phyloP scores from a whole-genome alignment of 371 early-diverging fungal species.

The Mucor saturninus region DNA sequence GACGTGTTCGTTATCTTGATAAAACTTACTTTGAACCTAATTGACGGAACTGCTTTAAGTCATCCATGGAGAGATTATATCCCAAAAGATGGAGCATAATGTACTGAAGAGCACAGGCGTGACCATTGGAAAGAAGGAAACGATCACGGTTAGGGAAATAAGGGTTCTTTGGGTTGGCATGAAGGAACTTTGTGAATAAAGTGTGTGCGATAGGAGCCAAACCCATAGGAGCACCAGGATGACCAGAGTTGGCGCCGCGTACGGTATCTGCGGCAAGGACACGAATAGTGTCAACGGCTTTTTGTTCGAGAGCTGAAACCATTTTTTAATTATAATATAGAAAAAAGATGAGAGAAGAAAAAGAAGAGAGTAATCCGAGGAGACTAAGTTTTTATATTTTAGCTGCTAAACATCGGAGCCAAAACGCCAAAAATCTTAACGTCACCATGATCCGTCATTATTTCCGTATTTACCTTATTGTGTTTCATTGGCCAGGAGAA shows the following conservation, averaged over 20 bases:
- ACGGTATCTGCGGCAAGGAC: constrained; percentile 93
- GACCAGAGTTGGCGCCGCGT: constrained; percentile 94
- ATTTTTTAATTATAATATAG: constrained; percentile 1
- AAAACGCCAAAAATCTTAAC: neutral
- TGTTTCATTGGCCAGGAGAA: neutral
- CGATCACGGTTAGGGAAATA: constrained; percentile 95
- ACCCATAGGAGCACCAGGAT: constrained; percentile 99
- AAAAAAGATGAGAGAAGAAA: neutral
- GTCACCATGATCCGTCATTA: neutral
- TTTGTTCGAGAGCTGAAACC: constrained; percentile 27
- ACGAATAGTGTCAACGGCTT: constrained; percentile 90
- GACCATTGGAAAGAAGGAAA: constrained; percentile 99
- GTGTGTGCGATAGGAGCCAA: constrained; percentile 94
- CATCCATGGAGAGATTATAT: constrained; percentile 88
- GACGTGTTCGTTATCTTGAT: constrained; percentile 3
- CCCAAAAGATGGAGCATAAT: constrained; percentile 90
- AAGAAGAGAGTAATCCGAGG: neutral
- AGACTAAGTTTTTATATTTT: neutral
- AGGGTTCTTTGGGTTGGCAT: constrained; percentile 85
- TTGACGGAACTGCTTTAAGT: constrained; percentile 95
- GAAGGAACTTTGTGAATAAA: constrained; percentile 84
- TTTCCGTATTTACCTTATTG: neutral
- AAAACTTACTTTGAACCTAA: constrained; percentile 56
- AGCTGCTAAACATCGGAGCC: neutral
- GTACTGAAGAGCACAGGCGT: constrained; percentile 97